Conservation (phyloP, 2,329 filamentous ascomycete genomes). For the Colletotrichum sp. region DNA sequence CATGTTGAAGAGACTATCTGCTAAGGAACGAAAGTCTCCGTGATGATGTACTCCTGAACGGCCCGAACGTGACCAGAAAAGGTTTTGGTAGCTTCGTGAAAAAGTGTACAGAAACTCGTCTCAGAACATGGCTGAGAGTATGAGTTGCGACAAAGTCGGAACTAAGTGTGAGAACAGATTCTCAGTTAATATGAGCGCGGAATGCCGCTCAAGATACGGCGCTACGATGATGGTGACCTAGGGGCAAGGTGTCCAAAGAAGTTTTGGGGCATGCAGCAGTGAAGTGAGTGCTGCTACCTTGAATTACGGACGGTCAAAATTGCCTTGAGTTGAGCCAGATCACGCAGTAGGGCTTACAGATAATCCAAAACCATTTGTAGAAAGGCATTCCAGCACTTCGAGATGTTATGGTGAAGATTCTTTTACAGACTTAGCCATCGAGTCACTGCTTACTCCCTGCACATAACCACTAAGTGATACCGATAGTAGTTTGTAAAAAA, state of each 20-base stretch:
- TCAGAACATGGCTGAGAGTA: background rate
- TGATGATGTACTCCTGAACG: accelerated
- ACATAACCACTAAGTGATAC: background rate
- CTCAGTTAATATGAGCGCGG: too few relatives aligned
- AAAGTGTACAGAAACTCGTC: too few relatives aligned
- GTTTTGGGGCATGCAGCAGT: too few relatives aligned
- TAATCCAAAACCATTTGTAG: too few relatives aligned
- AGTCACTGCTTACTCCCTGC: background rate
- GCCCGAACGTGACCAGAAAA: background rate
- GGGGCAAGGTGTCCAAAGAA: too few relatives aligned
- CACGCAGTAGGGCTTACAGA: background rate
- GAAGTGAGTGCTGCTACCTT: too few relatives aligned
- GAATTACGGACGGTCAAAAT: too few relatives aligned
- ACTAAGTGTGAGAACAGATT: background rate
- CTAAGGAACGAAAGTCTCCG: background rate
- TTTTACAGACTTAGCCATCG: accelerated
- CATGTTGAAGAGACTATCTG: background rate
- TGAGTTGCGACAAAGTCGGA: background rate
- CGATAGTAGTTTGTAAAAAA: accelerated
- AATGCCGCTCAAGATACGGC: too few relatives aligned
- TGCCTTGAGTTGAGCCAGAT: too few relatives aligned
- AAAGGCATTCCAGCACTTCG: too few relatives aligned
- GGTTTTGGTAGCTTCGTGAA: background rate
- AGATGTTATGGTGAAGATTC: background rate
- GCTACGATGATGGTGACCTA: too few relatives aligned